Percentiles rank a stretch among this genome's conserved stretches.
Conservation (phyloP, 1,284 basidiomycete genomes). For the Fomitiporia mediterranea region DNA sequence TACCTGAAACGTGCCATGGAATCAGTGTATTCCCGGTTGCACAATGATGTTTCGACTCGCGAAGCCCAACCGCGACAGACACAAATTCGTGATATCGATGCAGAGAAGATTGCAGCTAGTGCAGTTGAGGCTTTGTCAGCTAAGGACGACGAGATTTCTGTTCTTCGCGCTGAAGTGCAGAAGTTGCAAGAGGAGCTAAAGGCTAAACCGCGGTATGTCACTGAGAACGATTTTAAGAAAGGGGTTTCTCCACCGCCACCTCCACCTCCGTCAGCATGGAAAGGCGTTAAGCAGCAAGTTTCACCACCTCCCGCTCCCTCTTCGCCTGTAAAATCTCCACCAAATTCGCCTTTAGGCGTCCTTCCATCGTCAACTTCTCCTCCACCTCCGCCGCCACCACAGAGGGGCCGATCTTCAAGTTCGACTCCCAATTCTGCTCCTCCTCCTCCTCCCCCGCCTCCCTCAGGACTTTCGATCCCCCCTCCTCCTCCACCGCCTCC, state of each 20-base stretch:
- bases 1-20: constrained; percentile 82
- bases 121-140: constrained; percentile 67
- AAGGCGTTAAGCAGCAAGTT: constrained; percentile 22
- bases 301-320: constrained; percentile 17
- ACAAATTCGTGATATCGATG: constrained; percentile 46
- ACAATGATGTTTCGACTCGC: constrained; percentile 45
- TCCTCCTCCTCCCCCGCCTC: constrained; percentile 1
- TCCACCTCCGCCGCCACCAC: constrained; percentile 6
- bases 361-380: not conserved
- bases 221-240: constrained; percentile 68
- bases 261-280: constrained; percentile 33
- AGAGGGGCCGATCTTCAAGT: too few relatives aligned
- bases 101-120: constrained; percentile 63
- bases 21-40: constrained; percentile 76
- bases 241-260: constrained; percentile 61
- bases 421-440: constrained; percentile 8
- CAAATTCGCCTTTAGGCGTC: constrained; percentile 16
- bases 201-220: constrained; percentile 47
- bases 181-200: constrained; percentile 46
- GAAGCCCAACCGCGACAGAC: constrained; percentile 30
- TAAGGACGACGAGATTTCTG: constrained; percentile 65
- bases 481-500: constrained; percentile 32
- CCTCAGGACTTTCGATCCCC: constrained; percentile 25
- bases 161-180: constrained; percentile 48
- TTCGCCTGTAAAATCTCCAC: constrained; percentile 8